Evolutionary conservation across 2,329 filamentous ascomycete genomes (phyloP), one percentile per base, ranked within the genome.

Genomic region (Dothistroma pini): DNA sequence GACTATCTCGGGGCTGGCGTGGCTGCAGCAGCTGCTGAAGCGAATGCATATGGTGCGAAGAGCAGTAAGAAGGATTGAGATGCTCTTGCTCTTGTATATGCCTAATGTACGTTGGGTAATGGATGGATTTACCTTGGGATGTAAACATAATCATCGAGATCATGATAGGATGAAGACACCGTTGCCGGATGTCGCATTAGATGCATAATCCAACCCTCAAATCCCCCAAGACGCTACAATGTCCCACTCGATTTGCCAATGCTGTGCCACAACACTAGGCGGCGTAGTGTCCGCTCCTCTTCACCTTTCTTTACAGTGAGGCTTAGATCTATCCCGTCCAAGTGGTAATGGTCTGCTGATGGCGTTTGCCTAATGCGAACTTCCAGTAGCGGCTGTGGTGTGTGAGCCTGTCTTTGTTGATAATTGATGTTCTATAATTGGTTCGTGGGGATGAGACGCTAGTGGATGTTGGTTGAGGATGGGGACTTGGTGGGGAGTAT

Each of bases 1-100:
- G 70, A 71, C 57, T 73, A 68, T 59, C 55, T 71, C 54, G 69
- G 69, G 4, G 62, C 68, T 41, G 54, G 59, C n/a, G 48, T n/a
- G 11, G 9, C 21, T n/a, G 51, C 51, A 11, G 31, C 31, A 19
- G 51, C 51, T 41, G 66, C 68, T 6, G 69, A 72, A 54, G 68
- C 69, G 34, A 60, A 56, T 29, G 65, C 66, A 21, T 64, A 57
- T 54, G 66, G 60, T 11, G 60, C 61, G 31, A 55, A 60, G 25
- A 63, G 61, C 31, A 55, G 59, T 32, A 66, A 64, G 56, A 59
- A 58, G 35, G 65, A 67, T 56, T 67, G 56, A 67, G 29, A 34
- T 38, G n/a, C 7, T 8, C 21, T 38, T 59, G 51, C 25, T 29
- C 25, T 29, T 29, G 25, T 29, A 6, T 29, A 29, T 29, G 25